A percentile compares a stretch with the other conserved stretches of the same genome.
These are phyloP conservation scores for Botrytis aclada DNA, from an alignment of 2,329 filamentous ascomycete species.

Conservation along the genomic window DNA sequence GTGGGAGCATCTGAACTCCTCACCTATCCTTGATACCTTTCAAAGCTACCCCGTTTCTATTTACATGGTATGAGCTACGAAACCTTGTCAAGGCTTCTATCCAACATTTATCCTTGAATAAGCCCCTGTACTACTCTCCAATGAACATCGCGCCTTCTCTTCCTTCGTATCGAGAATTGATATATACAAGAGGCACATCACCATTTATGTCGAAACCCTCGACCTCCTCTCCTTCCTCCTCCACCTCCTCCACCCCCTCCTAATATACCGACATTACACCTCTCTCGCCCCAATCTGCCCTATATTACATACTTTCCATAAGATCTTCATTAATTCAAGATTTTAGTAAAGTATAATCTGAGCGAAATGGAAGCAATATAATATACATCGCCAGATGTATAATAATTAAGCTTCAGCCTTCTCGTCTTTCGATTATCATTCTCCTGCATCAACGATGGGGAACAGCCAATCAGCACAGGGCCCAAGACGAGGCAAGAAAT, in stretches of 20 bases:
- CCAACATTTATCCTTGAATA: slow-evolving; percentile 12
- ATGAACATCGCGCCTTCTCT: slow-evolving; percentile 11
- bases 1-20: not conserved
- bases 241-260: slow-evolving; percentile 3
- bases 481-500: slow-evolving; percentile 27
- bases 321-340: slow-evolving; percentile 3
- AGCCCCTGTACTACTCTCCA: slow-evolving; percentile 1
- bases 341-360: slow-evolving; percentile 6
- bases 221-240: slow-evolving; percentile 5
- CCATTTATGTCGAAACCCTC: slow-evolving; percentile 1
- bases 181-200: slow-evolving; percentile 16
- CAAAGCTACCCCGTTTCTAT: slow-evolving; percentile 3
- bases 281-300: not conserved
- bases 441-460: slow-evolving; percentile 29
- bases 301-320: slow-evolving; percentile 6
- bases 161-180: slow-evolving; percentile 6
- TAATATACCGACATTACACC: not conserved
- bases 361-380: slow-evolving; percentile 20
- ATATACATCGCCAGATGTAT: slow-evolving; percentile 13
- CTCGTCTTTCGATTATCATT: slow-evolving; percentile 12
- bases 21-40: slow-evolving; percentile 3
- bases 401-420: slow-evolving; percentile 10
- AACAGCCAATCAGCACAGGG: slow-evolving; percentile 32
- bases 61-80: slow-evolving; percentile 1
- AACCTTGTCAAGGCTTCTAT: slow-evolving; percentile 4